Evolutionary conservation across 2,329 filamentous ascomycete genomes (phyloP), one percentile per base, ranked within the genome.

Genomic region (Daldinia sp.): DNA sequence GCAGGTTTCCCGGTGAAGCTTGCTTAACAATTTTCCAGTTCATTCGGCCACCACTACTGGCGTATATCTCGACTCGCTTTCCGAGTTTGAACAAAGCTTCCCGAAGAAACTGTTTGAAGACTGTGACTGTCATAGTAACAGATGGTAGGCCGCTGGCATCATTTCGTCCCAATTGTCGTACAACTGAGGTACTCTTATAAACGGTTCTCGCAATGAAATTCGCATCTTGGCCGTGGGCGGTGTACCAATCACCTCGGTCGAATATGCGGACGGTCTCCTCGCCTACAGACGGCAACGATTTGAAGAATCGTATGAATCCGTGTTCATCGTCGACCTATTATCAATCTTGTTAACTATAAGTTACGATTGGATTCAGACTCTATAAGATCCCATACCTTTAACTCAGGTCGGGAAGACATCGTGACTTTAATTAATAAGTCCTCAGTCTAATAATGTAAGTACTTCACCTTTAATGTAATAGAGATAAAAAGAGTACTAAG

Each of bases 281-380:
- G 74, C 89, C 88, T 60, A 89, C 89, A 13, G 84, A 76, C 5
- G 93, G 89, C 2, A 99, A 86, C n/a, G 90, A 91, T 75, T 95
- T 95, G 85, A 97, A 99, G 83, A 94, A 97, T 74, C 91, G 93
- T 82, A 98, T 98, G 85, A 99, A 99, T 73, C 95, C 94, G 77
- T 91, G 90, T 84, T 99, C 96, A 78, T 99, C 96, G 77, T 99
- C 97, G 78, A 98, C 93, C 92, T 94, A 50, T 70, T n/a, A 7
- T 0, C 10, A 33, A 28, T 7, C 42, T 42, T 10, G 37, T 41
- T 4, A 41, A 18, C 18, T 46, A 4, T 4, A 37, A 9, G 6
- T 30, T 48, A 13, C 13, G 57, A 44, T 12, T 28, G 12, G 55
- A 13, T n/a, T 44, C 1, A 12, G 41, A 23, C 30, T 35, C n/a